Evolutionary conservation across 2,329 filamentous ascomycete species (phyloP).

Genomic region (Sporothrix dimorphospora): DNA sequence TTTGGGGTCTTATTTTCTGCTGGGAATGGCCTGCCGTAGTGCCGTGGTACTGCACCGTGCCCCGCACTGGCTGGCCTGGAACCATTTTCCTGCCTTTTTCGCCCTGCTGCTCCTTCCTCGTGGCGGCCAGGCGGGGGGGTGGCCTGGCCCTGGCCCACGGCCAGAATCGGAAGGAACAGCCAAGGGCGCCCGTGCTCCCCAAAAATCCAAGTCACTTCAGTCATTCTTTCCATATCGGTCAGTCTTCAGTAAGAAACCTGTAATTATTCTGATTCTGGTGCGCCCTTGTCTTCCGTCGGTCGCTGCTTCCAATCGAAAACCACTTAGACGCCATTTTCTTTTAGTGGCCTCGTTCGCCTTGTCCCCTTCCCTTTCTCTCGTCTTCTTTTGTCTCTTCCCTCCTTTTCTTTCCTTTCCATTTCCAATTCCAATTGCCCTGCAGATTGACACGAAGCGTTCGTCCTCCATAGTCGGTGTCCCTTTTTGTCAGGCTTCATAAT

Average conservation of each 20-base stretch:
- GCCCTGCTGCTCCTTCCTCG: neutral
- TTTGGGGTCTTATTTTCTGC: neutral
- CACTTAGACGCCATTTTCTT: conserved; percentile 23
- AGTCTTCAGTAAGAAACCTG: conserved; percentile 23
- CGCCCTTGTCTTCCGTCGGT: conserved; percentile 9
- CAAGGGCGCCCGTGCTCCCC: neutral
- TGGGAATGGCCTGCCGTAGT: neutral
- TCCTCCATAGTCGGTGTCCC: neutral
- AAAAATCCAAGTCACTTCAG: conserved; percentile 7
- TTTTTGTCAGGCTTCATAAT: conserved; percentile 16
- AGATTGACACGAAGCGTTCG: neutral
- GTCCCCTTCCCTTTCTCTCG: neutral
- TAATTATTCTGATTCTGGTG: conserved; percentile 1
- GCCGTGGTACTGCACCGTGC: conserved; percentile 18
- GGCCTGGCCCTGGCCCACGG: conserved; percentile 16
- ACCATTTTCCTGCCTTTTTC: conserved; percentile 8
- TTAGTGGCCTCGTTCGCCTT: conserved; percentile 7
- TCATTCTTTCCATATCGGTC: conserved; percentile 22
- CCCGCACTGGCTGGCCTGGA: conserved; percentile 22
- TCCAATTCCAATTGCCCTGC: conserved; percentile 16
- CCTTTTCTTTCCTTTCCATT: neutral
- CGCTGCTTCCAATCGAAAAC: conserved; percentile 16
- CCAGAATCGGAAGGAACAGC: conserved; percentile 29
- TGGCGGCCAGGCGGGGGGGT: conserved; percentile 7
- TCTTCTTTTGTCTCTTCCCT: no score